Percentiles rank a stretch among this genome's conserved stretches.
Conservation (phyloP, 495 filamentous ascomycete genomes). For the Parathielavia appendiculata region DNA sequence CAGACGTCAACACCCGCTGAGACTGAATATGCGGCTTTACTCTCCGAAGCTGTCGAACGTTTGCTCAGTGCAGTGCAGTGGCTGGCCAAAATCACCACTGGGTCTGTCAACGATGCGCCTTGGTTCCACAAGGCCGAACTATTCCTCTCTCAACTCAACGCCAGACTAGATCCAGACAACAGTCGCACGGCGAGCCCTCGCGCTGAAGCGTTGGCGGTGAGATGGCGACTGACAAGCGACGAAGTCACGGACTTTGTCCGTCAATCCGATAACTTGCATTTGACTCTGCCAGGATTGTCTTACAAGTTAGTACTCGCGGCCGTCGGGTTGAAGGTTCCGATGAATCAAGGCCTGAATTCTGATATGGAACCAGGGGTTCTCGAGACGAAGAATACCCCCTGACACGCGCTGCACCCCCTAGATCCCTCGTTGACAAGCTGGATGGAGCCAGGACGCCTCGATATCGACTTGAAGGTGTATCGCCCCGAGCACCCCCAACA, state of each 20-base stretch:
- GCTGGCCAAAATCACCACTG: background rate
- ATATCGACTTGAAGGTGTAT: no score
- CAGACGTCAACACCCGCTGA: background rate
- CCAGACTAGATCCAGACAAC: background rate
- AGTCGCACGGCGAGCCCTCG: no score
- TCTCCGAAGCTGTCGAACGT: background rate
- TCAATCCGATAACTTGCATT: background rate
- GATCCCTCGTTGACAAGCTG: no score
- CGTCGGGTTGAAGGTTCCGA: background rate
- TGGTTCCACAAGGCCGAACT: background rate
- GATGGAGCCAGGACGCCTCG: no score
- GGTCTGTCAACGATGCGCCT: background rate
- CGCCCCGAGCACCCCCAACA: background rate
- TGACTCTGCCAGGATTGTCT: background rate
- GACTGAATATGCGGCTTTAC: background rate
- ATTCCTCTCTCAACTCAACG: background rate
- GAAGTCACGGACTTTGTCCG: background rate
- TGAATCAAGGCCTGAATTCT: background rate
- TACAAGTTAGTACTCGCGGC: background rate
- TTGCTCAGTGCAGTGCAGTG: background rate
- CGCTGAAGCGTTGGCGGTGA: background rate
- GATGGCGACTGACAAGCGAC: background rate
- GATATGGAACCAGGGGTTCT: background rate
- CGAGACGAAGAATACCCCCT: no score
- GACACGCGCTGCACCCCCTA: no score